These are phyloP conservation scores for Wickerhamiella azyma DNA, from an alignment of 805 yeast species.

Conservation along the genomic window DNA sequence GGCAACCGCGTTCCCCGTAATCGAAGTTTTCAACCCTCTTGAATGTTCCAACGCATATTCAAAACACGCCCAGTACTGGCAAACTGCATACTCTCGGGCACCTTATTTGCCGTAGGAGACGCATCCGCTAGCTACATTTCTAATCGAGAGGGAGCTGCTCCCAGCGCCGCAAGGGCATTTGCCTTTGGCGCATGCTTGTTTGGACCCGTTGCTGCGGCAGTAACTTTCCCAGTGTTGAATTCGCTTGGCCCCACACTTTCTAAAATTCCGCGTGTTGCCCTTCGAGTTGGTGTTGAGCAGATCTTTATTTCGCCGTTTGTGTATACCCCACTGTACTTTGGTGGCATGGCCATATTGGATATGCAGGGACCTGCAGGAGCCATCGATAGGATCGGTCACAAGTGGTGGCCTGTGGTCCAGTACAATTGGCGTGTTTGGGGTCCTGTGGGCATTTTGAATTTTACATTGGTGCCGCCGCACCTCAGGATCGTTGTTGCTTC, in stretches of 20 bases:
- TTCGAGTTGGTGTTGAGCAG: slow-evolving; percentile 60
- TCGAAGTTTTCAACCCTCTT: background rate
- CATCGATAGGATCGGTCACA: slow-evolving; percentile 22
- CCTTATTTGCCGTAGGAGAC: slow-evolving; percentile 63
- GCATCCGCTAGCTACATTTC: slow-evolving; percentile 49
- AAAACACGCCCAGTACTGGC: slow-evolving; percentile 29
- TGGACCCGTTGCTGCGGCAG: slow-evolving; percentile 59
- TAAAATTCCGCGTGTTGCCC: slow-evolving; percentile 25
- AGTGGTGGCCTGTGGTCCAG: slow-evolving; percentile 42
- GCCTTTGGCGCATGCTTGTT: slow-evolving; percentile 61
- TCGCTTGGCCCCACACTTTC: slow-evolving; percentile 26
- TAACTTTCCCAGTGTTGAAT: slow-evolving; percentile 44
- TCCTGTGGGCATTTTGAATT: slow-evolving; percentile 57
- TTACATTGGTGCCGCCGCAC: slow-evolving; percentile 56
- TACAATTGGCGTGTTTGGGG: slow-evolving; percentile 92
- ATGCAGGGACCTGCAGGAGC: slow-evolving; percentile 32
- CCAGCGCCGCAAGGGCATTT: slow-evolving; percentile 42
- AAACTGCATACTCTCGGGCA: slow-evolving; percentile 20
- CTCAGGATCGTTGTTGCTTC: slow-evolving; percentile 58
- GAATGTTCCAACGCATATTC: background rate
- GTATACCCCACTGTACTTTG: slow-evolving; percentile 57
- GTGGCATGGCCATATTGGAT: slow-evolving; percentile 56
- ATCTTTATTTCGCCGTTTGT: slow-evolving; percentile 56
- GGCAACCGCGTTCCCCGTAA: background rate
- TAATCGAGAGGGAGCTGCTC: slow-evolving; percentile 22